Percentiles rank a stretch among this genome's conserved stretches.
Evolutionary conservation across 192 early-diverging fungal genomes (phyloP).

Genomic region (Allomyces macrogynus): DNA sequence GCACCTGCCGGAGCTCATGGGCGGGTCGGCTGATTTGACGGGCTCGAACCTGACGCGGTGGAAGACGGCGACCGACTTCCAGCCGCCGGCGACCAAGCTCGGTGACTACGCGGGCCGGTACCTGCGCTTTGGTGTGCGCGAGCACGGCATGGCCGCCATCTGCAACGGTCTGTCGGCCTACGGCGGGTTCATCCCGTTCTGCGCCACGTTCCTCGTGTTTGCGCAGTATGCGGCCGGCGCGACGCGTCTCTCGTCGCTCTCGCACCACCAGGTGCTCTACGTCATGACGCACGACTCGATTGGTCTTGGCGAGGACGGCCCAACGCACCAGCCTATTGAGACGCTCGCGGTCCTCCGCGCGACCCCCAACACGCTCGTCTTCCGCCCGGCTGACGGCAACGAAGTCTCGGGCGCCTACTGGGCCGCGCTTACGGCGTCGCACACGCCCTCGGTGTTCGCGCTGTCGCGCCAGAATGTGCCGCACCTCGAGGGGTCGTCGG

Average conservation of each 20-base stretch:
- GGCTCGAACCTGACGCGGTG: slow-evolving; percentile 89
- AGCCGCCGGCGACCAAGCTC: slow-evolving; percentile 43
- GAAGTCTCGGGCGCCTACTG: slow-evolving; percentile 77
- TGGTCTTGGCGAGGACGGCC: slow-evolving; percentile 95
- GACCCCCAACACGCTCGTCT: slow-evolving; percentile 64
- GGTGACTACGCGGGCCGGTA: slow-evolving; percentile 75
- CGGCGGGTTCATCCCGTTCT: slow-evolving; percentile 67
- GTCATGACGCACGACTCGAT: slow-evolving; percentile 99
- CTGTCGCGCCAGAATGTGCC: slow-evolving; percentile 89
- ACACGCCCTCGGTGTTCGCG: slow-evolving; percentile 62
- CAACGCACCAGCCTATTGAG: slow-evolving; percentile 97
- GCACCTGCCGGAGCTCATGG: slow-evolving; percentile 61
- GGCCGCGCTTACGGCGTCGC: slow-evolving; percentile 47
- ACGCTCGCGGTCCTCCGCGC: slow-evolving; percentile 74
- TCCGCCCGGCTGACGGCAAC: slow-evolving; percentile 90
- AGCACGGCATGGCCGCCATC: slow-evolving; percentile 88
- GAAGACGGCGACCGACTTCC: slow-evolving; percentile 90
- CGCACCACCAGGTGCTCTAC: slow-evolving; percentile 76
- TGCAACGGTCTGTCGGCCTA: slow-evolving; percentile 81
- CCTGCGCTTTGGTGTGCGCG: slow-evolving; percentile 88
- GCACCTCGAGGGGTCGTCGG: slow-evolving; percentile 60
- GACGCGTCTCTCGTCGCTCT: slow-evolving; percentile 71
- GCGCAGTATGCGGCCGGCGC: slow-evolving; percentile 62
- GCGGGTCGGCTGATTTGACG: slow-evolving; percentile 93
- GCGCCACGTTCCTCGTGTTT: slow-evolving; percentile 85